Percentiles rank a stretch among this genome's conserved stretches.
phyloP scores from a whole-genome alignment of 306 rosid genomes.

The Fagus crenata region DNA sequence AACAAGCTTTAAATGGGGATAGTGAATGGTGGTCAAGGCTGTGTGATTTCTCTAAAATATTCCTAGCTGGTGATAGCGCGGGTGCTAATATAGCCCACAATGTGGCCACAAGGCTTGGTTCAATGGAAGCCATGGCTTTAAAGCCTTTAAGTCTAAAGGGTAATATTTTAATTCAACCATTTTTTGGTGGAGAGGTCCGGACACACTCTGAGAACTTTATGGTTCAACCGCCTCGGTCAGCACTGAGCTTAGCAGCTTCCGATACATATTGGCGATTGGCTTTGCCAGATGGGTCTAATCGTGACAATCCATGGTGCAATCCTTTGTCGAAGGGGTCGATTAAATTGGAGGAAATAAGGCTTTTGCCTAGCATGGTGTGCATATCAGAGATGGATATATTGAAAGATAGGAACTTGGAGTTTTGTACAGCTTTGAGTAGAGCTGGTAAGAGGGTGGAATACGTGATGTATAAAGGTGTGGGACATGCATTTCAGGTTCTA shows the following conservation, averaged over 20 bases:
- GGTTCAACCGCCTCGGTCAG: slow-evolving; percentile 43
- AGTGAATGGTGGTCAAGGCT: slow-evolving; percentile 56
- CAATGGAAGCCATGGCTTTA: slow-evolving; percentile 18
- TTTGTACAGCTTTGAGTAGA: slow-evolving; percentile 48
- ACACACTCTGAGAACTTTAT: slow-evolving; percentile 60
- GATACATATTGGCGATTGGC: slow-evolving; percentile 86
- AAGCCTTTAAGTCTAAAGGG: slow-evolving; percentile 56
- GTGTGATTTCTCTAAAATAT: slow-evolving; percentile 57
- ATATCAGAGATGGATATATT: slow-evolving; percentile 74
- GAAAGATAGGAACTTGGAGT: slow-evolving; percentile 73
- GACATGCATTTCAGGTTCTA: slow-evolving; percentile 86
- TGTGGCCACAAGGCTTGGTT: slow-evolving; percentile 41
- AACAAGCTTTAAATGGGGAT: slow-evolving; percentile 28
- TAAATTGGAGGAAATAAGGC: slow-evolving; percentile 30
- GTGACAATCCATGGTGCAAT: slow-evolving; percentile 84
- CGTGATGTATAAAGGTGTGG: slow-evolving; percentile 58
- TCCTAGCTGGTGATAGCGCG: slow-evolving; percentile 80
- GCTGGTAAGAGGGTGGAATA: slow-evolving; percentile 50
- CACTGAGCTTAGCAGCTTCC: slow-evolving; percentile 59
- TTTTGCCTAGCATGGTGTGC: slow-evolving; percentile 50
- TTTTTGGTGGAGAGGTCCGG: slow-evolving; percentile 75
- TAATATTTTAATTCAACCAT: slow-evolving; percentile 62
- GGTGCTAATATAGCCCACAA: slow-evolving; percentile 83
- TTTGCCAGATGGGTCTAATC: slow-evolving; percentile 52
- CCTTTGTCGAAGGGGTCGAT: slow-evolving; percentile 42